Percentiles rank a stretch among this genome's conserved stretches.
These are phyloP conservation scores for Zangia roseola DNA, from an alignment of 768 basidiomycete species.

Conservation along the genomic window DNA sequence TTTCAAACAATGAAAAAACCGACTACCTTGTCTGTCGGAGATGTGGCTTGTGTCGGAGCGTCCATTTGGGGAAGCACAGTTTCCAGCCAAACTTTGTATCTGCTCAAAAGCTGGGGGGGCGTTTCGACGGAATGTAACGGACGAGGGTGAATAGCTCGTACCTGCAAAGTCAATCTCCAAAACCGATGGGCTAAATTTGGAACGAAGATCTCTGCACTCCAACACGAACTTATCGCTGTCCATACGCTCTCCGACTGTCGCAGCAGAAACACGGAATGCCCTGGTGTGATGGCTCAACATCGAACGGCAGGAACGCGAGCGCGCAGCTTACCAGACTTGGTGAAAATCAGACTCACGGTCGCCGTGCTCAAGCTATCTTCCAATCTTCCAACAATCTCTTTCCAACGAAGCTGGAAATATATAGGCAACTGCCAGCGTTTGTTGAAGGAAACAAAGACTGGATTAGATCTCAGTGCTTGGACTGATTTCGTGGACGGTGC, in stretches of 20 bases:
- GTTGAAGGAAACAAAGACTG: constrained; percentile 69
- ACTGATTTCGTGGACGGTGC: constrained; percentile 75
- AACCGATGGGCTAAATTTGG: constrained; percentile 81
- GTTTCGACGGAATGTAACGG: constrained; percentile 2
- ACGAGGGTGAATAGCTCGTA: constrained; percentile 27
- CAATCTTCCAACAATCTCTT: constrained; percentile 78
- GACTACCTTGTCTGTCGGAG: constrained; percentile 39
- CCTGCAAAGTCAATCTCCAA: constrained; percentile 92
- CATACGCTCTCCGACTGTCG: constrained; percentile 67
- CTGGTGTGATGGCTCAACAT: constrained; percentile 13
- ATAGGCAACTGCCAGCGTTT: constrained; percentile 94
- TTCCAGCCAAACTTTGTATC: constrained; percentile 81
- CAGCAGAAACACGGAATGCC: constrained; percentile 46
- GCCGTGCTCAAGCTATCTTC: constrained; percentile 61
- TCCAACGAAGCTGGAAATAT: constrained; percentile 97
- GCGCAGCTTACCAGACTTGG: constrained; percentile 40
- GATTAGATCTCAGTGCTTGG: constrained; percentile 68
- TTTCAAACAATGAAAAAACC: constrained; percentile 2
- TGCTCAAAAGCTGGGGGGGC: constrained; percentile 65
- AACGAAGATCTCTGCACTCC: constrained; percentile 85
- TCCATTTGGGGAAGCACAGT: constrained; percentile 47
- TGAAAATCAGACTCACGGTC: constrained; percentile 37
- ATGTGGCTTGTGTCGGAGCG: constrained; percentile 31
- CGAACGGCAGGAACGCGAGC: neutral
- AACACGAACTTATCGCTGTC: constrained; percentile 74